Evolutionary conservation across 2,329 filamentous ascomycete genomes (phyloP), one percentile per base, ranked within the genome.

Genomic region (Colletotrichum agaves): DNA sequence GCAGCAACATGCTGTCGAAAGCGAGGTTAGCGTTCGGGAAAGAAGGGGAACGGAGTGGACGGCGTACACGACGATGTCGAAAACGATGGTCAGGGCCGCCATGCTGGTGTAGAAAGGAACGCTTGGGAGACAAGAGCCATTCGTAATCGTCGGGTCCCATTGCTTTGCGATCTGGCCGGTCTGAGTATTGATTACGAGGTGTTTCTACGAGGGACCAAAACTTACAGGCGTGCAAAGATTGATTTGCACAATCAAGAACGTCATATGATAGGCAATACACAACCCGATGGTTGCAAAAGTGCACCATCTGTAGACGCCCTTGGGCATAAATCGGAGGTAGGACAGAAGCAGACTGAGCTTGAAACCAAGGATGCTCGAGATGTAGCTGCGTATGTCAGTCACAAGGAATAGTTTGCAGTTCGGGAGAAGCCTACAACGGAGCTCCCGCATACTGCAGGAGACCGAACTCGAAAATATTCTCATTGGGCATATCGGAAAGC

Each of bases 261-360:
- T 73, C 37, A 84, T 61, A 52, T 84, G 81, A 56, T 80, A 82
- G 12, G 79, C 46, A 0, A 76, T 75, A 21, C 77, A 78, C 1
- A 77, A 70, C 0, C 77, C 71, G 1, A 79, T 77, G n/a, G 81
- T 74, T 7, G 64, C 70, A 8, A 80, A 73, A 0, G 81, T 78
- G 1, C 71, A 60, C 5, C 73, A 71, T 27, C 77, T 76, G 47
- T 82, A 82, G 3, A 61, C 43, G 0, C 75, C 75, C 2, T 77
- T 75, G 1, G 81, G 78, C 3, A 83, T 78, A 13, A 85, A 82
- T 1, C 83, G 80, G 0, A 84, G 74, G 17, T 83, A 81, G 1
- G 81, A 80, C 2, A 82, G 74, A 4, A 85, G 72, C 2, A 85
- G 72, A 35, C 82, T 77, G 19, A 84, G 73, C 62, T 85, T 85